Evolutionary conservation across 148 eudicot species (phyloP), one percentile per base, ranked within the genome.

Genomic region (Fagopyrum tataricum): DNA sequence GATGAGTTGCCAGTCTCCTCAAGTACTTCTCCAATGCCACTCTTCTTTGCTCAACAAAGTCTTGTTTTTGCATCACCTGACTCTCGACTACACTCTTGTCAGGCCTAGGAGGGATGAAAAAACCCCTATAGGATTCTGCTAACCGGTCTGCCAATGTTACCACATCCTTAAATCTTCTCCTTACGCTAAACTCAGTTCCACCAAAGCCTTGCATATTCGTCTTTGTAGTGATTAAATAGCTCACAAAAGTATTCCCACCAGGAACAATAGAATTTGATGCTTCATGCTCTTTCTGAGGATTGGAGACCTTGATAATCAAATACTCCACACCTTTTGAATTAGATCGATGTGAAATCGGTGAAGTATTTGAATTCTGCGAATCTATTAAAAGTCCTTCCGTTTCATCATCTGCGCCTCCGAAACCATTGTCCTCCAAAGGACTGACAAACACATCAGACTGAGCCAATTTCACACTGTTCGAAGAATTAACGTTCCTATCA

Each of bases 11-110:
- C 59, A 95, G 76, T 76, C 87, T 82, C 79, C 76, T 77, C 83
- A 95, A 82, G 75, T 95, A 92, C 75, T 86, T 90, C 85, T 95
- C 97, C 83, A 95, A 43, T 7, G 85, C 87, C 75, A 76, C 80
- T 47, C 94, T 81, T 72, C 99, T 83, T 69, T 87, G 94, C 82
- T 95, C 99, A 61, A 95, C 97, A 76, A 95, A 95, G 14, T 95
- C 98, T 68, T 95, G 97, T 81, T 95, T 95, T 20, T 95, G 89
- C 98, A 95, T 91, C 51, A 95, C 97, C 77, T 93, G 98, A 51
- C 95, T 85, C 87, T 91, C 95, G 17, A 90, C 90, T 26, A 89
- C 88, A 48, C 88, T 87, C 82, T 93, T 93, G 69, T 89, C 97
- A 0, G 97, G 97, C 87, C 96, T 78, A 7, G 91, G 85, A 1